Evolutionary conservation across 768 basidiomycete species (phyloP), one percentile per base, ranked within the genome.

Genomic region (Xerocomus potaroensis): DNA sequence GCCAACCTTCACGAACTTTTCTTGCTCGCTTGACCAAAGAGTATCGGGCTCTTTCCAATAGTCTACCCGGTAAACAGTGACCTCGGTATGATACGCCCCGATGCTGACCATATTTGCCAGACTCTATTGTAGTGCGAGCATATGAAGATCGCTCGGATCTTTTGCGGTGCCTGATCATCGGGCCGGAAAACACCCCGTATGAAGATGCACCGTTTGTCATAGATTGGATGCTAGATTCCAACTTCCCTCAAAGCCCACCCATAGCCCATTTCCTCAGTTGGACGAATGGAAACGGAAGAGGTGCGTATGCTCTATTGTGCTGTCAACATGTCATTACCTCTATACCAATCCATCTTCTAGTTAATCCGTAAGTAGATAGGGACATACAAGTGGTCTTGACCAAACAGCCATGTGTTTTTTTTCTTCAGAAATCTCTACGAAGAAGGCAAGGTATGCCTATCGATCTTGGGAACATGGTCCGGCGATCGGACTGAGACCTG

Each of bases 131-230:
- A 43, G 89, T 97, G 39, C 81, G 92, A 47, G 85, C 86, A 21
- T 97, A 88, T 61, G 93, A 96, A 65, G 87, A 95, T 63, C 80
- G 93, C 22, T 74, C 81, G 35, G 93, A 97, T 70, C 75, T 97
- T 30, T 66, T 96, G 50, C 80, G 93, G 26, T 87, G 79, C 59
- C 74, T 97, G 40, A 97, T 97, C 49, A 83, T 97, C 52, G 93
- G 93, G 3, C 91, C 92, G 47, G 81, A 87, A 57, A 93, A 92
- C 53, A 96, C 94, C 8, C 93, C 93, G n/a, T 96, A 95, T 55
- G 80, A 90, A 64, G 87, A 94, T 64, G 90, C 91, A 16, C 94
- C 93, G 0, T 94, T 95, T 67, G 84, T 96, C 21, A 95, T 96
- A 47, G 93, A 97, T 67, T 91, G 89, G 89, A 80, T 83, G 76